Percentiles rank a stretch among this genome's conserved stretches.
These are phyloP conservation scores for Melanomma pulvis-pyrius DNA, from an alignment of 495 filamentous ascomycete species.

Conservation along the genomic window DNA sequence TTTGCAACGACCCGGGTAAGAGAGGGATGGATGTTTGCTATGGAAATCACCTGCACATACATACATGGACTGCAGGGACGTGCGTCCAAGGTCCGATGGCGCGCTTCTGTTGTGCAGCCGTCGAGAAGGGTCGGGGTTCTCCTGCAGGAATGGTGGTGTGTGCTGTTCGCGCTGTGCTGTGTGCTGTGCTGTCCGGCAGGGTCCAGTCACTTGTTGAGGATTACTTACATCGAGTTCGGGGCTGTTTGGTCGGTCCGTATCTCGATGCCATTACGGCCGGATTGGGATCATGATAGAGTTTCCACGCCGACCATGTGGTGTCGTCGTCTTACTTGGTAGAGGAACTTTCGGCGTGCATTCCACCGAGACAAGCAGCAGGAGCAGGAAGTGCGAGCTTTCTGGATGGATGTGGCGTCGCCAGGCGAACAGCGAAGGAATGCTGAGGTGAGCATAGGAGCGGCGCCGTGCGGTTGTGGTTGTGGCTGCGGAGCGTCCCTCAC, in stretches of 20 bases:
- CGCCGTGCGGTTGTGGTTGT: neutral
- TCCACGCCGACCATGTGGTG: too few species aligned
- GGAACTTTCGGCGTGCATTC: neutral
- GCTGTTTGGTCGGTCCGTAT: too few species aligned
- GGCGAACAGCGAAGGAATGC: neutral
- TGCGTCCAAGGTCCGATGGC: neutral
- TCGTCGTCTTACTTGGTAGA: too few species aligned
- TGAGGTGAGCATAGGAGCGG: neutral
- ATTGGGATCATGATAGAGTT: too few species aligned
- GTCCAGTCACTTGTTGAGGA: neutral
- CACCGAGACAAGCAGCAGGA: neutral
- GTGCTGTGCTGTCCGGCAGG: neutral
- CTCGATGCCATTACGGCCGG: too few species aligned
- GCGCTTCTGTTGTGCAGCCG: too few species aligned
- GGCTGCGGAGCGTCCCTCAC: neutral
- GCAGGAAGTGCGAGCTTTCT: neutral
- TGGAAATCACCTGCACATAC: too few species aligned
- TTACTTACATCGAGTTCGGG: neutral
- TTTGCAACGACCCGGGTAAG: neutral
- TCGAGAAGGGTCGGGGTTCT: too few species aligned
- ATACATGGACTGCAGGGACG: too few species aligned
- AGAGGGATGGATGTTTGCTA: too few species aligned
- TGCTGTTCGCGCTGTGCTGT: too few species aligned
- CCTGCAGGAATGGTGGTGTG: too few species aligned
- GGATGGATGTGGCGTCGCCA: neutral